Evolutionary conservation across 1,139 yeast genomes (phyloP).

Genomic region (Nakaseomyces uthaithaninus): DNA sequence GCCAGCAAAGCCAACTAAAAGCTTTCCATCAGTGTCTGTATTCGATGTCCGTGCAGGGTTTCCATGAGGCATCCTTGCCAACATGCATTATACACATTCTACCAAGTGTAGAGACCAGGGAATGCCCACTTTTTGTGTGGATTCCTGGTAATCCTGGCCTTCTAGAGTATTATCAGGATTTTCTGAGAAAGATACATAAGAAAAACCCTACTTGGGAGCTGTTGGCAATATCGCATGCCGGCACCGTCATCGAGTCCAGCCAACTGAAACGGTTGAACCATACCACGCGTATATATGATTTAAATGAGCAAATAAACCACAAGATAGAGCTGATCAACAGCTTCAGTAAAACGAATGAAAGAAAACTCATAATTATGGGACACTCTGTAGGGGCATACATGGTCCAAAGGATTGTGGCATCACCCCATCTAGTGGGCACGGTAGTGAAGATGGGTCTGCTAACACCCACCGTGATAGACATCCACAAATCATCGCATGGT

Average conservation of each 20-base stretch:
- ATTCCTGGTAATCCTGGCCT: conserved; percentile 69
- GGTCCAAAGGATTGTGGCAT: conserved; percentile 39
- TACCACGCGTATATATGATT: conserved; percentile 30
- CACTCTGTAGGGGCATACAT: conserved; percentile 59
- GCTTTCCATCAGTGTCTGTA: no score
- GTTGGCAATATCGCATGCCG: conserved; percentile 45
- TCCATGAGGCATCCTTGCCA: conserved; percentile 9
- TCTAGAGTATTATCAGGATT: conserved; percentile 47
- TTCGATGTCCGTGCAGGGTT: conserved; percentile 10
- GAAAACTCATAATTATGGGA: conserved; percentile 43
- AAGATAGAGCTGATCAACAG: conserved; percentile 38
- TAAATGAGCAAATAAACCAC: conserved; percentile 48
- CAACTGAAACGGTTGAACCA: conserved; percentile 16
- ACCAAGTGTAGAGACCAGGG: background rate
- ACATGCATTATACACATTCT: conserved; percentile 10
- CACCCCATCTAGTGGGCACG: conserved; percentile 12
- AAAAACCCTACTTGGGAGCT: conserved; percentile 42
- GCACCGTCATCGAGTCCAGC: conserved; percentile 8
- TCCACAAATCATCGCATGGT: conserved; percentile 49
- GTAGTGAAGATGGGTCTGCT: conserved; percentile 40
- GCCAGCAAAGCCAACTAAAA: no score
- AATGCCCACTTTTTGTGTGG: conserved; percentile 37
- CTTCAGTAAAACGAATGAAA: conserved; percentile 20
- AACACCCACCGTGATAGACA: conserved; percentile 54
- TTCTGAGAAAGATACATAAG: conserved; percentile 39